Base-by-base conservation (phyloP, 371 early-diverging fungal species). In the Mucor racemosus region DNA sequence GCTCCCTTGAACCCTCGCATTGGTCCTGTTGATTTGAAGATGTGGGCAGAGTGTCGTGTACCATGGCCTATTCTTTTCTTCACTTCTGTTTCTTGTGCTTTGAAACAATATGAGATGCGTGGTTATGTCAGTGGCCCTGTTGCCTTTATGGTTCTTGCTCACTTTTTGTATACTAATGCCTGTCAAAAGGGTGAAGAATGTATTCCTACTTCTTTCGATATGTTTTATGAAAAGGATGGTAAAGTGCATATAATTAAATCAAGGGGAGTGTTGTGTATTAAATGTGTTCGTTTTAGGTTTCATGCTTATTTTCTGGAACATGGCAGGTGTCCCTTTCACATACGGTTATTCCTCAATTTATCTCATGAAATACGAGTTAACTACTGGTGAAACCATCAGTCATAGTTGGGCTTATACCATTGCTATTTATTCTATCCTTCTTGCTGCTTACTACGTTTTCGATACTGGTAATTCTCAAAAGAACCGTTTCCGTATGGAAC, bases 381-480 rank as follows among this genome's bases (percentile, higher is more conserved):
- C 79, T 21, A 82, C 76, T 21, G 80, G 79, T 17, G 33, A 33
- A 5, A 72, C 77, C n/a, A 73, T 82, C 55, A 70, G 73, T 21
- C 82, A 84, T 67, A 73, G 74, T 35, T 67, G 55, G 60, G 65
- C 71, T 39, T 84, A 76, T 66, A 84, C 84, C 5, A 61, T 75
- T 41, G 74, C 67, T 39, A 71, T 84, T 41, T 85, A 71, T 66
- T 41, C 60, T 19, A 44, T 73, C 19, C 74, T 86, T 36, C 58
- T 84, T n/a, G 40, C 56, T 53, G 82, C 72, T 19, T 87, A 87
- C 62, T 85, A 82, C 62, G 70, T 87, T 35, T 87, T 84, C 61
- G 86, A 86, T 60, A 86, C 86, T 33, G 87, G 91, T 77, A 96
- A 96, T 76, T 85, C 86, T n/a, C 88, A 96, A 81, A 96, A 96